Evolutionary conservation across 495 filamentous ascomycete species (phyloP).

Genomic region (Neurospora tetraspora): DNA sequence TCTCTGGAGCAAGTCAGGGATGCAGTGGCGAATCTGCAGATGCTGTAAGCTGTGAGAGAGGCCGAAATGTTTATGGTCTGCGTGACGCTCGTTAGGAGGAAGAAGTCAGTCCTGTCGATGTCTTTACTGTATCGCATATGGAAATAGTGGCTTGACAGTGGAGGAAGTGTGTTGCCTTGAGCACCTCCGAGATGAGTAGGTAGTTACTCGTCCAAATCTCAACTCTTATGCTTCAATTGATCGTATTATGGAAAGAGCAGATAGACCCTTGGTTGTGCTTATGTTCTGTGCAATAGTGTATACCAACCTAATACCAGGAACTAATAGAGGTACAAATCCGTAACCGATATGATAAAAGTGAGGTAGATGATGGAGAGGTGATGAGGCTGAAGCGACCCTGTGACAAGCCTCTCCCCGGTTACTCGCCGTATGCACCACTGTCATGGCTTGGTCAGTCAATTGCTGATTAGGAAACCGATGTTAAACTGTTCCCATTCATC

Average conservation of each 20-base stretch:
- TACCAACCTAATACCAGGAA: neutral
- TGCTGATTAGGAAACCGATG: neutral
- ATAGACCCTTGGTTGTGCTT: neutral
- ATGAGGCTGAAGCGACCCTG: neutral
- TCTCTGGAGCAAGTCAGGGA: neutral
- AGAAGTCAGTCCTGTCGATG: neutral
- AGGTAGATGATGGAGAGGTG: neutral
- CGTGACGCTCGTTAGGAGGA: neutral
- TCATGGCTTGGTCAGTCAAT: neutral
- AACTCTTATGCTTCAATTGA: neutral
- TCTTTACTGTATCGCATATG: neutral
- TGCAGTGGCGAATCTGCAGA: neutral
- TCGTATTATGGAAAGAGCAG: neutral
- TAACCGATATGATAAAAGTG: neutral
- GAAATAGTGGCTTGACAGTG: neutral
- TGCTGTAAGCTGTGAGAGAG: neutral
- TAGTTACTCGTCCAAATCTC: neutral
- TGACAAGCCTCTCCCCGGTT: neutral
- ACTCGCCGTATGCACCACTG: neutral
- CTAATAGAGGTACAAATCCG: neutral
- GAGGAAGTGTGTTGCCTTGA: neutral
- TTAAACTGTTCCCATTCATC: neutral
- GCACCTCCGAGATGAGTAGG: neutral
- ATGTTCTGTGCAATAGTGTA: neutral
- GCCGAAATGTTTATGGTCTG: neutral